phyloP scores from a whole-genome alignment of 805 yeast genomes.

The Myxozyma melibiosi region DNA sequence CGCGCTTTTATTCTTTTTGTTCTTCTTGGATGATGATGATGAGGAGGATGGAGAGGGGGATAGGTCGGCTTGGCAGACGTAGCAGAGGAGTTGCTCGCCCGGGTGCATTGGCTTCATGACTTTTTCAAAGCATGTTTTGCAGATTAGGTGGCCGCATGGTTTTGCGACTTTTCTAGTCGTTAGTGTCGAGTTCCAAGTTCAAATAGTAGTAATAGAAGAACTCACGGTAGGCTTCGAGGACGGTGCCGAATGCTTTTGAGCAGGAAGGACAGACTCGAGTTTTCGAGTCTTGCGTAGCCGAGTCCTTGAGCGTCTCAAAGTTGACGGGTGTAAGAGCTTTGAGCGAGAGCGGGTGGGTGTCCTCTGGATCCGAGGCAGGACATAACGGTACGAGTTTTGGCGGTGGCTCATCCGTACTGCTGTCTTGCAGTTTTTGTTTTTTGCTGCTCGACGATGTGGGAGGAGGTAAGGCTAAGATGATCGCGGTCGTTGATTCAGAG shows the following conservation, averaged over 20 bases:
- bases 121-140: conserved; percentile 29
- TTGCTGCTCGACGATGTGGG: background rate
- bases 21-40: background rate
- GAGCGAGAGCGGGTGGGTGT: conserved; percentile 19
- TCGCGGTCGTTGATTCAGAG: background rate
- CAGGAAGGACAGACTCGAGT: conserved; percentile 33
- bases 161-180: conserved; percentile 12
- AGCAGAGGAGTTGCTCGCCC: conserved; percentile 27
- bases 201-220: background rate
- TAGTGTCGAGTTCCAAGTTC: background rate
- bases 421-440: background rate
- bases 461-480: background rate
- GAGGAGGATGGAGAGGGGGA: background rate
- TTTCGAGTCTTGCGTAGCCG: background rate
- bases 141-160: conserved; percentile 33
- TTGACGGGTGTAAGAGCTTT: conserved; percentile 19
- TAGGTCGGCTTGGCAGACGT: conserved; percentile 28
- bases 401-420: background rate
- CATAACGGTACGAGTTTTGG: conserved; percentile 18
- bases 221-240: conserved; percentile 29
- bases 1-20: conserved; percentile 1
- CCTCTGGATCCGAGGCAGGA: conserved; percentile 27
- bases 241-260: conserved; percentile 23
- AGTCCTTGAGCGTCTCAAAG: conserved; percentile 12
- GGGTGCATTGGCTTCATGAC: conserved; percentile 26